Conservation (phyloP, 73 alveolate species). For the Symbiodinium natans region DNA sequence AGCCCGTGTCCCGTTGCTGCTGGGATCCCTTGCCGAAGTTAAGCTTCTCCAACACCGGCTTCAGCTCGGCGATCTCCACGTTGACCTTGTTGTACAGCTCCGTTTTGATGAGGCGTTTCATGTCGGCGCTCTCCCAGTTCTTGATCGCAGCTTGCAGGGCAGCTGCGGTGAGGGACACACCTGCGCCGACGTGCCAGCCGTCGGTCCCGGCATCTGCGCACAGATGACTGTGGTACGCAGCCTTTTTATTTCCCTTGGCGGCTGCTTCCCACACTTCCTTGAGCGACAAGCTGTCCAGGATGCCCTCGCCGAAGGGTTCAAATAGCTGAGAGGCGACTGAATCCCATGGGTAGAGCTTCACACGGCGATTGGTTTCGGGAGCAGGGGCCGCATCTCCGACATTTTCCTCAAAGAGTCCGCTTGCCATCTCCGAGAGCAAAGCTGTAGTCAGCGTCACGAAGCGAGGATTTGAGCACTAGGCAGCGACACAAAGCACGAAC, state of each 20-base stretch:
- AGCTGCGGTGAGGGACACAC: background rate
- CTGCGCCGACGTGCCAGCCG: constrained; percentile 6
- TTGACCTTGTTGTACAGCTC: background rate
- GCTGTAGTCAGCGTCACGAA: too few species aligned
- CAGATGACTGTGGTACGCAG: background rate
- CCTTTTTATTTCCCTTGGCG: background rate
- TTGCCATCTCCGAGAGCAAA: too few species aligned
- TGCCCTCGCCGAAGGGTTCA: background rate
- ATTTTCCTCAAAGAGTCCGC: too few species aligned
- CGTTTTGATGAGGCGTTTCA: background rate
- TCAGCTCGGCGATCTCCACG: background rate
- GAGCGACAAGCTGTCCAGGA: background rate
- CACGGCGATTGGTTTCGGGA: background rate
- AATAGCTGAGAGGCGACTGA: background rate
- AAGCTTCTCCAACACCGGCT: background rate
- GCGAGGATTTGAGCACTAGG: too few species aligned
- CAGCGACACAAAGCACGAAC: too few species aligned
- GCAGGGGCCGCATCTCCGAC: too few species aligned
- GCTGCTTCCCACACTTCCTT: background rate
- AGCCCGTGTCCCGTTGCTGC: background rate
- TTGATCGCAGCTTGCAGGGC: background rate
- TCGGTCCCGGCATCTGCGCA: background rate
- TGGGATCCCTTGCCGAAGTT: background rate
- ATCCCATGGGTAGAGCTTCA: constrained; percentile 1
- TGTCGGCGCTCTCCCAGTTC: background rate